A percentile compares a stretch with the other conserved stretches of the same genome.
phyloP scores from a whole-genome alignment of 1,284 basidiomycete species.

The Ustilago sp. region DNA sequence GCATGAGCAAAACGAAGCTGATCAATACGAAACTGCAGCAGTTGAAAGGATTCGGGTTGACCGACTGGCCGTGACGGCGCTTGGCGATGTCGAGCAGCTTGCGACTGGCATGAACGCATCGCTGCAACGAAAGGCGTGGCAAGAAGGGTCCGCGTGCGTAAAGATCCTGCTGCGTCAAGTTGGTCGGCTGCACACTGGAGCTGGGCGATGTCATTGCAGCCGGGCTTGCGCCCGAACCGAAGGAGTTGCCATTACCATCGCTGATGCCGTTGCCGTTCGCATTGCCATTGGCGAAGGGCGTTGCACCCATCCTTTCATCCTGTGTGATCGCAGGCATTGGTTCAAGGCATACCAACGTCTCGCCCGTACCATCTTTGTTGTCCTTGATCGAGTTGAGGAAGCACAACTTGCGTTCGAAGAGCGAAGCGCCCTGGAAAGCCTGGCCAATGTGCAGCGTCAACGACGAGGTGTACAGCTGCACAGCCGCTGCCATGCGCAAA shows the following conservation, averaged over 20 bases:
- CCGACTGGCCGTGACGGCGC: conserved; percentile 41
- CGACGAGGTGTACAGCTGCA: conserved; percentile 63
- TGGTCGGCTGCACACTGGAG: conserved; percentile 8
- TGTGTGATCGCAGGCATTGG: conserved; percentile 53
- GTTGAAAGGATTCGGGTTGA: conserved; percentile 64
- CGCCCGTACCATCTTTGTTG: conserved; percentile 36
- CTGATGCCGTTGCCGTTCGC: conserved; percentile 12
- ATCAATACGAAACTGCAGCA: conserved; percentile 65
- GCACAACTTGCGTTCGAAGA: conserved; percentile 66
- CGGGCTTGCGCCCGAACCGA: neutral
- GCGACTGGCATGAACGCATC: conserved; percentile 62
- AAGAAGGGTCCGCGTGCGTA: conserved; percentile 62
- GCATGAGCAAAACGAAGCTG: conserved; percentile 64
- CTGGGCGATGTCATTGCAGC: conserved; percentile 19
- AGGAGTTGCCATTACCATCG: conserved; percentile 10
- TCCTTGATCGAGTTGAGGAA: conserved; percentile 64
- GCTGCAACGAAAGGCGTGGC: conserved; percentile 54
- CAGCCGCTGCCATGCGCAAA: conserved; percentile 53
- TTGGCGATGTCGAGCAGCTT: conserved; percentile 61
- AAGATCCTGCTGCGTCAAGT: conserved; percentile 50
- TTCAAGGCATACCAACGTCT: conserved; percentile 50
- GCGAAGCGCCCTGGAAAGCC: conserved; percentile 63
- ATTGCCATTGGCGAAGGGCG: conserved; percentile 3
- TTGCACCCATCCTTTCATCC: conserved; percentile 24
- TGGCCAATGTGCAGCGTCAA: conserved; percentile 64